Percentiles rank a stretch among this genome's conserved stretches.
phyloP scores from a whole-genome alignment of 2,329 filamentous ascomycete species.

The Fusarium austroafricanum region DNA sequence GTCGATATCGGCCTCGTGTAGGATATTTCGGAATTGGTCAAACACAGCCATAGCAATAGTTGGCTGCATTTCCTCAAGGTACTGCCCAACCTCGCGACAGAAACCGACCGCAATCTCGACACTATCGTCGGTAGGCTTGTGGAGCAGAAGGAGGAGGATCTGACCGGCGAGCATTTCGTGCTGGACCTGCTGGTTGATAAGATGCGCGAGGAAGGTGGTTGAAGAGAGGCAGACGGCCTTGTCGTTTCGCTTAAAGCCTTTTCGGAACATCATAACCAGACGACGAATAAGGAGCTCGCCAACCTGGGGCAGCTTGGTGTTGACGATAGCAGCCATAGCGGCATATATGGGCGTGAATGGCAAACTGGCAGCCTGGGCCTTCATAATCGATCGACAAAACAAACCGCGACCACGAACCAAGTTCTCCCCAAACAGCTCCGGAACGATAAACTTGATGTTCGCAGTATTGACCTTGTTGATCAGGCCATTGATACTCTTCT shows the following conservation, averaged over 20 bases:
- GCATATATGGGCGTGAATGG: constrained; percentile 98
- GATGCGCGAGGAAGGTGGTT: constrained; percentile 93
- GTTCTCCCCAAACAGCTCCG: constrained; percentile 95
- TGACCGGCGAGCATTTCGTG: constrained; percentile 94
- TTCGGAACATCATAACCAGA: constrained; percentile 91
- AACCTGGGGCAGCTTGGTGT: constrained; percentile 95
- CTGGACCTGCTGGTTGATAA: constrained; percentile 95
- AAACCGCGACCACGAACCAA: constrained; percentile 89
- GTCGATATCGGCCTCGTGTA: constrained; percentile 97
- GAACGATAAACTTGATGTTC: constrained; percentile 98
- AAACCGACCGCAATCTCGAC: constrained; percentile 97
- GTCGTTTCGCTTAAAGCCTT: constrained; percentile 95
- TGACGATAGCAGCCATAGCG: constrained; percentile 95
- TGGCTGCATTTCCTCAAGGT: constrained; percentile 94
- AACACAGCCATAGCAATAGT: constrained; percentile 91
- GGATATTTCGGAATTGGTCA: constrained; percentile 93
- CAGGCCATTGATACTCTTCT: constrained; percentile 98
- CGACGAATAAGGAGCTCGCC: constrained; percentile 90
- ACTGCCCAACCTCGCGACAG: constrained; percentile 91
- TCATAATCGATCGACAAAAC: constrained; percentile 97
- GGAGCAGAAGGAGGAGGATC: constrained; percentile 88
- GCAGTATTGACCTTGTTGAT: constrained; percentile 99
- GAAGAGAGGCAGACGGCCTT: constrained; percentile 94
- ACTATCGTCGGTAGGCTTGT: constrained; percentile 96
- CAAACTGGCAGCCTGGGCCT: constrained; percentile 94